These are phyloP conservation scores for Warburgia ugandensis DNA, from an alignment of 164 flowering plant species.

Conservation along the genomic window DNA sequence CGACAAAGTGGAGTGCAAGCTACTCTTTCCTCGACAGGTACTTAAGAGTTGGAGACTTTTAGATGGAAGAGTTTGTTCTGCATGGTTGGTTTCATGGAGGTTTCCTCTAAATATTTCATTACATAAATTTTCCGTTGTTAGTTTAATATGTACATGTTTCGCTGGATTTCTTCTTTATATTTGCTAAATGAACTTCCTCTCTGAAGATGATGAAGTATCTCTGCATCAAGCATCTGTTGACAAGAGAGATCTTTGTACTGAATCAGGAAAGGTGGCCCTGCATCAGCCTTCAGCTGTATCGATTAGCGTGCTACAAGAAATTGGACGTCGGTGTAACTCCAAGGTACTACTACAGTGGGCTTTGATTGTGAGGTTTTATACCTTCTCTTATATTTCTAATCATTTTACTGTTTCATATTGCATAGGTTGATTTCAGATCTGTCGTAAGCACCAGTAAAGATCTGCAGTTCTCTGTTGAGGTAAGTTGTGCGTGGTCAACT, in stretches of 20 bases:
- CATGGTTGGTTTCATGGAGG: too few species aligned
- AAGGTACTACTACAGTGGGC: slow-evolving; percentile 41
- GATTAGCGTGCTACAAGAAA: slow-evolving; percentile 79
- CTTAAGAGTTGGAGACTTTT: too few species aligned
- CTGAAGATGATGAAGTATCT: slow-evolving; percentile 29
- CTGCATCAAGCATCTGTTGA: slow-evolving; percentile 25
- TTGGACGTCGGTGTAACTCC: slow-evolving; percentile 70
- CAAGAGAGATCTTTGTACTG: slow-evolving; percentile 37
- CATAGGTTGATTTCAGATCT: slow-evolving; percentile 82
- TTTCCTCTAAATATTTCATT: too few species aligned
- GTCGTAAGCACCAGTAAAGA: slow-evolving; percentile 68
- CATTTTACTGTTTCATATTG: neutral
- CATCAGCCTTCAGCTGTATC: slow-evolving; percentile 41
- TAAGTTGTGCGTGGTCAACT: slow-evolving; percentile 16
- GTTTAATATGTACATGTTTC: neutral
- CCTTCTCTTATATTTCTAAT: neutral
- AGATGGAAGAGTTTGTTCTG: too few species aligned
- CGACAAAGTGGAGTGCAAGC: slow-evolving; percentile 25
- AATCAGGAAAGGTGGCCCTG: slow-evolving; percentile 35
- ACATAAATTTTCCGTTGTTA: neutral
- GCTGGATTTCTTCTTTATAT: slow-evolving; percentile 1
- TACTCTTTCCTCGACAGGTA: slow-evolving; percentile 39
- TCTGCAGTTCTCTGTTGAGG: slow-evolving; percentile 87
- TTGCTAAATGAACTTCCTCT: slow-evolving; percentile 17
- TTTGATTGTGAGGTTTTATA: neutral